A percentile compares a stretch with the other conserved stretches of the same genome.
These are phyloP conservation scores for Sanghuangporus sanghuang DNA, from an alignment of 1,284 basidiomycete genomes.

Conservation along the genomic window DNA sequence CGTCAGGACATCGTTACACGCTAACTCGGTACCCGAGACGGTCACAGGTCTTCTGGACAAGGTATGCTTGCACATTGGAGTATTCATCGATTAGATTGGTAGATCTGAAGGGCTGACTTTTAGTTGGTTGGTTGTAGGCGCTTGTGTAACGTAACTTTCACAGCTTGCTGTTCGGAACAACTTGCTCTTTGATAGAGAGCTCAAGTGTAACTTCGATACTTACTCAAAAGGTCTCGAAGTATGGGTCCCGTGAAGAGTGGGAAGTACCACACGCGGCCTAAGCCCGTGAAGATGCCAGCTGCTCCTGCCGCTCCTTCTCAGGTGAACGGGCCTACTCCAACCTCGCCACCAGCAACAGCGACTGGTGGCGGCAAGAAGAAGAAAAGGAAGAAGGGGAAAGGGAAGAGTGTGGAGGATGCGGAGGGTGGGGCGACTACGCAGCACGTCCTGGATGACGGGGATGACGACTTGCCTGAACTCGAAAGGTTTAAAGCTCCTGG, in stretches of 20 bases:
- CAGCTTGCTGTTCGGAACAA: background rate
- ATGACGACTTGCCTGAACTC: constrained; percentile 25
- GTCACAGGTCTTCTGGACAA: background rate
- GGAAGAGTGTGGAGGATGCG: constrained; percentile 20
- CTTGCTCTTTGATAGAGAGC: background rate
- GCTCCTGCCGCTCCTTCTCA: background rate
- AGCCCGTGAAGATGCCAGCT: background rate
- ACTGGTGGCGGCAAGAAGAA: constrained; percentile 32
- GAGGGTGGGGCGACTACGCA: constrained; percentile 15
- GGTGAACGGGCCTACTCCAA: background rate
- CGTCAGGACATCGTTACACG: background rate
- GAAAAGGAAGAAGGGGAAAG: constrained; percentile 44
- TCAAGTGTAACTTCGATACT: background rate
- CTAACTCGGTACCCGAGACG: background rate
- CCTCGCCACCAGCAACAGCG: background rate
- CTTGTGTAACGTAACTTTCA: background rate
- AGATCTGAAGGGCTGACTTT: background rate
- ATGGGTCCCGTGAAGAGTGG: constrained; percentile 2
- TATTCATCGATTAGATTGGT: background rate
- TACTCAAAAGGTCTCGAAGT: background rate
- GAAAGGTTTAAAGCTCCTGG: constrained; percentile 26
- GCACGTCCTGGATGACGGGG: constrained; percentile 28
- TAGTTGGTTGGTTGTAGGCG: background rate
- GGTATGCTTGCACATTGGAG: background rate
- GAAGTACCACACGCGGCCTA: background rate